Percentiles rank a stretch among this genome's conserved stretches.
These are phyloP conservation scores for Esteya vermicola DNA, from an alignment of 2,329 filamentous ascomycete species.

Conservation along the genomic window DNA sequence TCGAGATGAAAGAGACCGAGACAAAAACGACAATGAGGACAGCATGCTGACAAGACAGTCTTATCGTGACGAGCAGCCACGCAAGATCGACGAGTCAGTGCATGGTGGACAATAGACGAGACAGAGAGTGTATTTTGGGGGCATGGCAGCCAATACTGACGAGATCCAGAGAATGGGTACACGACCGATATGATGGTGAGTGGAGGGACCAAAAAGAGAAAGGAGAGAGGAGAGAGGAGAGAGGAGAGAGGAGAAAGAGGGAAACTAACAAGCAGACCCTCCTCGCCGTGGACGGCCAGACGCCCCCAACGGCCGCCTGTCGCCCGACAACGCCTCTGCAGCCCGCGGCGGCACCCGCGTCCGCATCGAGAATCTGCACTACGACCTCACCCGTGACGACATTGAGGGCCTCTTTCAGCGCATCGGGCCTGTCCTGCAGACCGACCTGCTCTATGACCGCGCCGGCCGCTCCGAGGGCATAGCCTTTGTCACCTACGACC, in stretches of 20 bases:
- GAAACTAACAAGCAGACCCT: not conserved
- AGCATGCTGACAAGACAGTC: constrained; percentile 25
- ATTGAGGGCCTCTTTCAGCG: constrained; percentile 69
- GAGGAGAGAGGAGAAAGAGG: not conserved
- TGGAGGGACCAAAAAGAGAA: no score
- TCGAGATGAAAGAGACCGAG: no score
- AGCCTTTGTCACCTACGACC: constrained; percentile 70
- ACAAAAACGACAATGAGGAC: constrained; percentile 22
- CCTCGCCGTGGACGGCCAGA: not conserved
- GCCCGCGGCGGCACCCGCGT: constrained; percentile 54
- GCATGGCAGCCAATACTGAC: not conserved
- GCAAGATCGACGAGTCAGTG: constrained; percentile 59
- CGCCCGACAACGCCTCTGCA: constrained; percentile 3
- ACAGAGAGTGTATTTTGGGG: constrained; percentile 23
- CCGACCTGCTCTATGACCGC: constrained; percentile 71
- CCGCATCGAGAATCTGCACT: constrained; percentile 81
- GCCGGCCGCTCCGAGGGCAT: constrained; percentile 76
- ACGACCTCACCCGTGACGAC: constrained; percentile 76
- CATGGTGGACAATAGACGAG: constrained; percentile 54
- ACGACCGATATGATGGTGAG: constrained; percentile 53
- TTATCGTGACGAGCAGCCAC: constrained; percentile 45
- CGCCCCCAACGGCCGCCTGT: not conserved
- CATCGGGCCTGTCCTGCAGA: constrained; percentile 56
- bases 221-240: no score
- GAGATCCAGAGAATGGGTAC: constrained; percentile 71